A percentile compares a stretch with the other conserved stretches of the same genome.
phyloP scores from a whole-genome alignment of 768 basidiomycete species.

The Leucocoprinus birnbaumii region DNA sequence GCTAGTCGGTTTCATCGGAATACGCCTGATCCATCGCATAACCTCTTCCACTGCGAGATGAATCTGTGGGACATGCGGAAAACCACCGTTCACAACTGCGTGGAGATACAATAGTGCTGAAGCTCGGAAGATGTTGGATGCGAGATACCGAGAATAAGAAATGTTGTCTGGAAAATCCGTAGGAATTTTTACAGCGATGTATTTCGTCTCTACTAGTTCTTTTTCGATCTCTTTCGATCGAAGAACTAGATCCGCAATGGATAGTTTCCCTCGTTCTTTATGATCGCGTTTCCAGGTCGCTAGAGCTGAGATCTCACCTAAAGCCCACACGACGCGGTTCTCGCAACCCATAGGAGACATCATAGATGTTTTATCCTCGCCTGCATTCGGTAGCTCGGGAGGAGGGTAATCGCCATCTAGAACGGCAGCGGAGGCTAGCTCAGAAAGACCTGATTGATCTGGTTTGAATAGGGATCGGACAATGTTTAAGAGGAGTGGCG shows the following conservation, averaged over 20 bases:
- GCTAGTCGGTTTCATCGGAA: conserved; percentile 27
- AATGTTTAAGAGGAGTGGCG: conserved; percentile 53
- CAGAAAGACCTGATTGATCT: conserved; percentile 35
- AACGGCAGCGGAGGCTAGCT: conserved; percentile 13
- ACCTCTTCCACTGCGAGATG: conserved; percentile 49
- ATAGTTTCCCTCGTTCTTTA: conserved; percentile 40
- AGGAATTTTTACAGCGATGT: conserved; percentile 17
- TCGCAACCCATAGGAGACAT: conserved; percentile 83
- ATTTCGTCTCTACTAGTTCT: conserved; percentile 21
- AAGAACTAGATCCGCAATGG: conserved; percentile 56
- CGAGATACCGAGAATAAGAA: conserved; percentile 38
- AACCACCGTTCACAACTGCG: conserved; percentile 73
- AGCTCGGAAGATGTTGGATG: conserved; percentile 67
- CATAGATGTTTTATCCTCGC: conserved; percentile 55
- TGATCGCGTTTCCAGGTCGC: conserved; percentile 61
- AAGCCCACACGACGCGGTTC: conserved; percentile 73
- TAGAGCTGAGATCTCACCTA: conserved; percentile 70
- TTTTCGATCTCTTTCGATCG: conserved; percentile 51
- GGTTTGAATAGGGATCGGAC: conserved; percentile 59
- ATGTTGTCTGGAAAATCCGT: conserved; percentile 17
- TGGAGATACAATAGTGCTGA: conserved; percentile 75
- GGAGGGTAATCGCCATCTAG: conserved; percentile 32
- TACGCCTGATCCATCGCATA: conserved; percentile 40
- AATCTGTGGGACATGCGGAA: conserved; percentile 65
- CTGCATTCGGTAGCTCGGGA: background rate